Base-by-base conservation (phyloP, 441 rosid genomes). In the Capsella rubella region DNA sequence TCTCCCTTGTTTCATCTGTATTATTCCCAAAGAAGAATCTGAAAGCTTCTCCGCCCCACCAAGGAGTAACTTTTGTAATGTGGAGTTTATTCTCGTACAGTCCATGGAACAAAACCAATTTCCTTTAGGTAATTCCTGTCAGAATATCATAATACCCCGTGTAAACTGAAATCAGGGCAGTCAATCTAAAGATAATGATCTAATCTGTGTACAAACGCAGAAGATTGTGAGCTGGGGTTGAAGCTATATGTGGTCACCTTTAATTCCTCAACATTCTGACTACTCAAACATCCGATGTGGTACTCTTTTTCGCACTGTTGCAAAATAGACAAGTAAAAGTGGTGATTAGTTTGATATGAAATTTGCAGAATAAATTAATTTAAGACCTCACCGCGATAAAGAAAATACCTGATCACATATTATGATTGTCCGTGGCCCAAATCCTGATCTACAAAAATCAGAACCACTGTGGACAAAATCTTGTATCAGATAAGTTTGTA, bases 281-380 rank as follows among this genome's bases (percentile, higher is more conserved):
- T 89, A 77, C 78, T 84, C 85, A 95, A 78, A 81, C 99, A 95
- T 47, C 98, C 98, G 69, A 95, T 92, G 80, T 95, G 99, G 84
- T 84, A 91, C 82, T 95, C 99, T 82, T 89, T 87, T 81, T 95
- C 99, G 49, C 99, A 95, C 99, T 95, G 78, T 75, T 52, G 77
- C 74, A 74, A 34, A 76, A 42, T 8, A 66, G 14, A 67, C 47
- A 46, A 52, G 57, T 45, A 54, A 18, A 39, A 47, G 52, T 25
- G 54, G n/a, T 15, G 59, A 28, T 21, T 69, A 55, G 60, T 32
- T 67, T 65, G 31, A 45, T 69, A 35, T 31, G 35, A 49, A 61
- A 60, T 66, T 29, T 58, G 29, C 53, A 58, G 53, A 66, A 49
- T 39, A 14, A 45, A 49, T 4, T 56, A 49, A 34, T 64, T 49